Percentiles rank a stretch among this genome's conserved stretches.
phyloP scores from a whole-genome alignment of 192 early-diverging fungal species.

The Dissophora ornata region DNA sequence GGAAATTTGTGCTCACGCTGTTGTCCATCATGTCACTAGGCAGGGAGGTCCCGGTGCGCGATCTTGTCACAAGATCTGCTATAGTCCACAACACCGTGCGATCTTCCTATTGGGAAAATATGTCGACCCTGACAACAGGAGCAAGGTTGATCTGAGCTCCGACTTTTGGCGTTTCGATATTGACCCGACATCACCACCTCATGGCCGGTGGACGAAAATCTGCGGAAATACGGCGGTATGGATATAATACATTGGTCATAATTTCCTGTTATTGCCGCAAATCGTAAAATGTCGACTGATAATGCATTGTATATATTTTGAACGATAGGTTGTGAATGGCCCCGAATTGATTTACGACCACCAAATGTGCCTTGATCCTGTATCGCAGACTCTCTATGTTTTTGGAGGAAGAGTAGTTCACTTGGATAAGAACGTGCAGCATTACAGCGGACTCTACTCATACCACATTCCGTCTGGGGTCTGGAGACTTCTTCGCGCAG shows the following conservation, averaged over 20 bases:
- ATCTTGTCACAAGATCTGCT: constrained; percentile 94
- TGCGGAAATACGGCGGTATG: constrained; percentile 81
- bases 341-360: constrained; percentile 92
- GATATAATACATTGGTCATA: not conserved
- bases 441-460: constrained; percentile 89
- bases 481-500: constrained; percentile 83
- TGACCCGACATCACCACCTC: constrained; percentile 48
- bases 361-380: constrained; percentile 90
- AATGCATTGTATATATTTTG: not conserved
- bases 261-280: too few species aligned
- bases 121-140: constrained; percentile 79
- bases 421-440: constrained; percentile 72
- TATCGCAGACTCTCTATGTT: constrained; percentile 79
- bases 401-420: constrained; percentile 89
- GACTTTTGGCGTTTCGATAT: constrained; percentile 95
- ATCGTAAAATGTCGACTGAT: too few species aligned
- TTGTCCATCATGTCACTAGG: constrained; percentile 48
- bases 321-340: constrained; percentile 75
- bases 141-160: constrained; percentile 75
- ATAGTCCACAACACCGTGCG: constrained; percentile 76
- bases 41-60: constrained; percentile 87
- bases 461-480: constrained; percentile 74
- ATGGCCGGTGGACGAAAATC: constrained; percentile 76
- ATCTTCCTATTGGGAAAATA: constrained; percentile 93
- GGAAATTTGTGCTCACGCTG: not conserved